Percentiles rank a stretch among this genome's conserved stretches.
Conservation (phyloP, 2,329 filamentous ascomycete species). For the Fusarium sp. region DNA sequence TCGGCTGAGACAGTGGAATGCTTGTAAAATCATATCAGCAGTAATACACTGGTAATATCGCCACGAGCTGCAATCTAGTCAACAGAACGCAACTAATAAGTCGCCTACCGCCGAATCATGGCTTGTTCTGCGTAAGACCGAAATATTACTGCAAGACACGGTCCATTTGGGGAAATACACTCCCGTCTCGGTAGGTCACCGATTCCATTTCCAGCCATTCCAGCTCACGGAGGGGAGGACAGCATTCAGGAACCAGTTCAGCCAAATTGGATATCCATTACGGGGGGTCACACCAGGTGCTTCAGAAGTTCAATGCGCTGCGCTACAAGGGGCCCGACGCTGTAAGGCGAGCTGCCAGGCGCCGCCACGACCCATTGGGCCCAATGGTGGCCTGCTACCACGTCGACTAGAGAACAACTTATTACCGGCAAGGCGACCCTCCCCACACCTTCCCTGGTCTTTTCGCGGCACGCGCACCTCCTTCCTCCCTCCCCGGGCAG, state of each 20-base stretch:
- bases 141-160: conserved; percentile 36
- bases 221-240: conserved; percentile 17
- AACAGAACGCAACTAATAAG: neutral
- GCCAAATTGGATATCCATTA: conserved; percentile 28
- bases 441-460: conserved; percentile 30
- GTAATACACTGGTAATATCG: neutral
- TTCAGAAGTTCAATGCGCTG: conserved; percentile 10
- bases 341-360: conserved; percentile 25
- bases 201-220: conserved; percentile 26
- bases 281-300: conserved; percentile 8
- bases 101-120: neutral
- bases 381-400: neutral
- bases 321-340: conserved; percentile 9
- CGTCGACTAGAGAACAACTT: conserved; percentile 21
- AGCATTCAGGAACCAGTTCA: conserved; percentile 13
- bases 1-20: conserved; percentile 34
- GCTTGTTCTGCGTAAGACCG: conserved; percentile 9
- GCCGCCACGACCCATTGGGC: conserved; percentile 13
- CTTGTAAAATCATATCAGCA: conserved; percentile 15
- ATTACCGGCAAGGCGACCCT: conserved; percentile 25
- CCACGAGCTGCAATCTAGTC: conserved; percentile 12
- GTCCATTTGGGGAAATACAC: conserved; percentile 7
- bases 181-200: conserved; percentile 2
- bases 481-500: neutral
- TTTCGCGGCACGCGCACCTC: conserved; percentile 36